A percentile compares a stretch with the other conserved stretches of the same genome.
Evolutionary conservation across 2,329 filamentous ascomycete genomes (phyloP).

Genomic region (Westerdykella sp.): DNA sequence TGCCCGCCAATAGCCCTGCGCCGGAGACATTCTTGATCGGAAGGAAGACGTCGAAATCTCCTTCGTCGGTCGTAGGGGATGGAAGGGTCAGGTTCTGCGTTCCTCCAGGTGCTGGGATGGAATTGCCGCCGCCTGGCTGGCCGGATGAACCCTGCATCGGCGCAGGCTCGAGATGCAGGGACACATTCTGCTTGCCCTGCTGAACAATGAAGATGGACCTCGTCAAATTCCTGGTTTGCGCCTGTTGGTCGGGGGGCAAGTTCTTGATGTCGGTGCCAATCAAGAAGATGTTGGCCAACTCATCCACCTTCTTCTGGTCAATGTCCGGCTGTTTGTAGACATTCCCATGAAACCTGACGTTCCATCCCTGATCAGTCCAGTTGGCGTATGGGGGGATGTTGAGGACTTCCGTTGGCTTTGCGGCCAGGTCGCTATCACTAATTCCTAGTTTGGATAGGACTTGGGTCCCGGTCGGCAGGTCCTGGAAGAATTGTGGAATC

Average conservation of each 20-base stretch:
- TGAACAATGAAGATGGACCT: conserved; percentile 69
- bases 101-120: conserved; percentile 52
- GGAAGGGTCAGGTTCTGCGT: conserved; percentile 59
- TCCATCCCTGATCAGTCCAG: conserved; percentile 73
- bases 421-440: conserved; percentile 51
- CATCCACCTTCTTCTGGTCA: conserved; percentile 56
- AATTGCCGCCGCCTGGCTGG: conserved; percentile 45
- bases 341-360: conserved; percentile 68
- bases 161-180: conserved; percentile 56
- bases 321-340: conserved; percentile 75
- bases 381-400: conserved; percentile 65
- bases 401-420: conserved; percentile 62
- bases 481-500: conserved; percentile 61
- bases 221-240: conserved; percentile 67
- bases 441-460: conserved; percentile 59
- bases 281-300: conserved; percentile 65
- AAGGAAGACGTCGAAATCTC: conserved; percentile 69
- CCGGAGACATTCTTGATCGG: conserved; percentile 54
- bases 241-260: conserved; percentile 54
- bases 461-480: conserved; percentile 55
- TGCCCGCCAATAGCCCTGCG: conserved; percentile 52
- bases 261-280: conserved; percentile 57
- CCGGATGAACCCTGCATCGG: conserved; percentile 50
- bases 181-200: conserved; percentile 58
- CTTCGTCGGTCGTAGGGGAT: conserved; percentile 58